Percentiles rank a stretch among this genome's conserved stretches.
Evolutionary conservation across 2,329 filamentous ascomycete genomes (phyloP).

Genomic region (Trichoderma koningiopsis): DNA sequence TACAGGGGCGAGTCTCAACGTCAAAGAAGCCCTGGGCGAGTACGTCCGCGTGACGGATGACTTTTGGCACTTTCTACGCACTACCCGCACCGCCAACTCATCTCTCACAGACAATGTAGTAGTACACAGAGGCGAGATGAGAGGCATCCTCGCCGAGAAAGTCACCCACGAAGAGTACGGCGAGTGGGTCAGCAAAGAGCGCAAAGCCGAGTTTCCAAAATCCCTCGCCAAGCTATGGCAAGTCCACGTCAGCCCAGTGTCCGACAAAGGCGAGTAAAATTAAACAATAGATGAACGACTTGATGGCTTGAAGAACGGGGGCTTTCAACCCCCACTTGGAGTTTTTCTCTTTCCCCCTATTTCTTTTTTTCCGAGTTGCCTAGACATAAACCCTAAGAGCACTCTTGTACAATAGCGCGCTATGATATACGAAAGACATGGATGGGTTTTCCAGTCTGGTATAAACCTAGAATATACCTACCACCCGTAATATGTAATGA

Average conservation of each 20-base stretch:
- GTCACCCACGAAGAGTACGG: slow-evolving; percentile 48
- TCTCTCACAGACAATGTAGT: not conserved
- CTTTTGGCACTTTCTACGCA: slow-evolving; percentile 54
- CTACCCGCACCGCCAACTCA: not conserved
- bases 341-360: not conserved
- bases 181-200: slow-evolving; percentile 44
- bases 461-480: not conserved
- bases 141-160: slow-evolving; percentile 52
- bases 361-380: not conserved
- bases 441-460: not conserved
- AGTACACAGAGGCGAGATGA: slow-evolving; percentile 35
- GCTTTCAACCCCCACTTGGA: too few relatives aligned
- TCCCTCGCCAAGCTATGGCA: slow-evolving; percentile 45
- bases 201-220: slow-evolving; percentile 37
- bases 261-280: not conserved
- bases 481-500: not conserved
- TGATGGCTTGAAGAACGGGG: not conserved
- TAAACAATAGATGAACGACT: not conserved
- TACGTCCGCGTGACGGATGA: slow-evolving; percentile 62
- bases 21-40: slow-evolving; percentile 57
- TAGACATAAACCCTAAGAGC: not conserved
- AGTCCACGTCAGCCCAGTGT: slow-evolving; percentile 44
- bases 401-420: not conserved
- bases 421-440: not conserved
- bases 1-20: slow-evolving; percentile 60